Conservation (phyloP, 176 grass and related monocot genomes). For the Aegilops bicornis region DNA sequence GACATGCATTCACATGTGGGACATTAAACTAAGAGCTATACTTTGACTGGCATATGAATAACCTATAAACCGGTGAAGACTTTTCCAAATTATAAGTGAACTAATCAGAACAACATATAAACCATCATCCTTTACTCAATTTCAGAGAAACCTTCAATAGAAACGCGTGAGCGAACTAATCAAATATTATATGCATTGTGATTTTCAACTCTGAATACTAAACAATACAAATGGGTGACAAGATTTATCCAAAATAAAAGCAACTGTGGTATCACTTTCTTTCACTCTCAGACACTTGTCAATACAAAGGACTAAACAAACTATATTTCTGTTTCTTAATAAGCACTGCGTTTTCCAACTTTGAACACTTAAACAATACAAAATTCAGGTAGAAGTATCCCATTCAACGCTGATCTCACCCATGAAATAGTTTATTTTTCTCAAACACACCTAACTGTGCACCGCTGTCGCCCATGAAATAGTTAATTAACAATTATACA, state of each 20-base stretch:
- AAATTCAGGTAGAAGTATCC: not conserved
- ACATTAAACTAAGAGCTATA: not conserved
- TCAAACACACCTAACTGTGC: not conserved
- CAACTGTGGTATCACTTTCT: not conserved
- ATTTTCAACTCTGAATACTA: not conserved
- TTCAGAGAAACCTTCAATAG: not conserved
- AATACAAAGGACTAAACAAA: not conserved
- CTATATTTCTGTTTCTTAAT: not conserved
- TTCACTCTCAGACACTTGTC: not conserved
- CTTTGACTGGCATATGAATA: not conserved
- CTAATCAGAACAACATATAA: not conserved
- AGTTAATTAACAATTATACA: not conserved
- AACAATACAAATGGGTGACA: not conserved
- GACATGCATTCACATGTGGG: not conserved
- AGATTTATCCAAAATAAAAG: not conserved
- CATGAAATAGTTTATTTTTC: not conserved
- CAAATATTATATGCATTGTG: not conserved
- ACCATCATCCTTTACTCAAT: not conserved
- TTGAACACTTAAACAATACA: not conserved
- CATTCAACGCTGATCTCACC: not conserved
- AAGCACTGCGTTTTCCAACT: not conserved
- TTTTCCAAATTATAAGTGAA: not conserved
- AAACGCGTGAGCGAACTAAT: not conserved
- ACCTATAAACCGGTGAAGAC: not conserved
- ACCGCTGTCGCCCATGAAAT: not conserved